These are phyloP conservation scores for Cutaneotrichosporon cavernicola DNA, from an alignment of 1,284 basidiomycete genomes.

Conservation along the genomic window DNA sequence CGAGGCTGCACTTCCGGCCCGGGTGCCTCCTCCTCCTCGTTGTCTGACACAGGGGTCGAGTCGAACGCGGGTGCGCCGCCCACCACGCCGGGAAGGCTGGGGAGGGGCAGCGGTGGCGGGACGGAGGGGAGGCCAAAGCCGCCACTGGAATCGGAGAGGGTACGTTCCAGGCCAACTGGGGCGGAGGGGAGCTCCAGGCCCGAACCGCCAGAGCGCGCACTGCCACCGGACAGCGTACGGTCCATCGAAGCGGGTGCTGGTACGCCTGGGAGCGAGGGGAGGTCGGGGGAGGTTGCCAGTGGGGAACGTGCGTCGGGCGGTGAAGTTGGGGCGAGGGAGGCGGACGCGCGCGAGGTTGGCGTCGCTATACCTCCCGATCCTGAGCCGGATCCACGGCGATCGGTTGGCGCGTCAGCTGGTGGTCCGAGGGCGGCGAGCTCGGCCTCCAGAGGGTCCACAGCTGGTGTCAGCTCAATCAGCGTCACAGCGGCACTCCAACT, in stretches of 20 bases:
- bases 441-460: constrained; percentile 21
- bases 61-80: neutral
- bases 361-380: neutral
- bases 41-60: neutral
- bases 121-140: neutral
- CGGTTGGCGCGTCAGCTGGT: neutral
- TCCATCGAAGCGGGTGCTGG: neutral
- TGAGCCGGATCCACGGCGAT: neutral
- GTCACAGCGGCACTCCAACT: constrained; percentile 18
- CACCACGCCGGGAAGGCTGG: neutral
- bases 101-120: neutral
- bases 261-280: neutral
- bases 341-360: constrained; percentile 4
- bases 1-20: neutral
- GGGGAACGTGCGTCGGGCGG: neutral
- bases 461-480: constrained; percentile 24
- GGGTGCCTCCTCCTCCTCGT: neutral
- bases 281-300: neutral
- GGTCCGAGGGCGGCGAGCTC: constrained; percentile 4
- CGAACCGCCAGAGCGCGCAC: neutral
- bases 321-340: neutral
- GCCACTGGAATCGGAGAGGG: neutral
- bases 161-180: neutral
- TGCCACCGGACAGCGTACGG: neutral
- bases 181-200: too few relatives aligned